These are phyloP conservation scores for Pseudocercospora pini-densiflorae DNA, from an alignment of 2,329 filamentous ascomycete species.

Conservation along the genomic window DNA sequence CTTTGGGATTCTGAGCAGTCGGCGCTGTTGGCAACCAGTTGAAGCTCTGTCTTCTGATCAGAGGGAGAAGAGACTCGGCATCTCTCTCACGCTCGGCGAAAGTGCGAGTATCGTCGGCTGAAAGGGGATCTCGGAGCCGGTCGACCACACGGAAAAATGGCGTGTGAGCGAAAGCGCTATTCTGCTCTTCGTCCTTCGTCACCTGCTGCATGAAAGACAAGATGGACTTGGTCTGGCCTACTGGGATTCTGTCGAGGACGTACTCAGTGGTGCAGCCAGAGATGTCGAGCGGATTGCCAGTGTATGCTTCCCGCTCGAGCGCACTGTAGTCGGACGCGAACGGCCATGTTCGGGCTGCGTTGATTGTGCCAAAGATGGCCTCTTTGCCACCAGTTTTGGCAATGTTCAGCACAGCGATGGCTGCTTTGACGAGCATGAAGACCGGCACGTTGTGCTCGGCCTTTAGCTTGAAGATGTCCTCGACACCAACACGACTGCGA, in stretches of 20 bases:
- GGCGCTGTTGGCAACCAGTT: constrained; percentile 41
- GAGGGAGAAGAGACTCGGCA: constrained; percentile 35
- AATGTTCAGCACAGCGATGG: constrained; percentile 39
- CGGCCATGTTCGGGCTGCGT: constrained; percentile 41
- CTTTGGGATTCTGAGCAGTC: constrained; percentile 34
- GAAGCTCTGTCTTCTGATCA: constrained; percentile 40
- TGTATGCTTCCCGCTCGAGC: constrained; percentile 35
- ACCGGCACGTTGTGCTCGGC: constrained; percentile 38
- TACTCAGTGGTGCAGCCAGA: constrained; percentile 43
- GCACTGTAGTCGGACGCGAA: constrained; percentile 37
- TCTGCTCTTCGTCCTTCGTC: constrained; percentile 37
- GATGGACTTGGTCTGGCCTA: constrained; percentile 31
- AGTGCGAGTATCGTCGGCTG: constrained; percentile 34
- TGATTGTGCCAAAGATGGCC: constrained; percentile 40
- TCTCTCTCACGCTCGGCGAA: constrained; percentile 37
- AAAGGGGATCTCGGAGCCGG: constrained; percentile 35
- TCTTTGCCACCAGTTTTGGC: constrained; percentile 36
- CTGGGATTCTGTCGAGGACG: constrained; percentile 39
- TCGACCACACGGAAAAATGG: constrained; percentile 39
- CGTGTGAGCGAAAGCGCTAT: constrained; percentile 36
- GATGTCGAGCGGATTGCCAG: constrained; percentile 39
- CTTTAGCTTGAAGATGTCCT: constrained; percentile 38
- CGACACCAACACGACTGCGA: constrained; percentile 33
- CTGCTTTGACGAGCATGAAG: constrained; percentile 42
- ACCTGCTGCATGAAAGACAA: constrained; percentile 39